phyloP scores from a whole-genome alignment of 1,284 basidiomycete species.

The Fistulinella staudtii region DNA sequence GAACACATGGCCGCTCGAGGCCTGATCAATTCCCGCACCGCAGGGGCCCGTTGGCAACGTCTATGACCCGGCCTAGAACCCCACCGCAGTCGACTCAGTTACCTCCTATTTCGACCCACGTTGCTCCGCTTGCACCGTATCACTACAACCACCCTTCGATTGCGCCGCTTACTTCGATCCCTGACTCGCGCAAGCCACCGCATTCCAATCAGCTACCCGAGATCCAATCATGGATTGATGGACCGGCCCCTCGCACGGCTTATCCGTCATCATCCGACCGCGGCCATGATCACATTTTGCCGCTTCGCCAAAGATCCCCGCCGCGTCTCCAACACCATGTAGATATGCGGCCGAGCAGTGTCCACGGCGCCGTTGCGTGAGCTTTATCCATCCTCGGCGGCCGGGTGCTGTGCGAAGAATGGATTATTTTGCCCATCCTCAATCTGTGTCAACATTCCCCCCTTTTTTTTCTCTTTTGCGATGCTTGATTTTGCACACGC shows the following conservation, averaged over 20 bases:
- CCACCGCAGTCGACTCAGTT: slow-evolving; percentile 38
- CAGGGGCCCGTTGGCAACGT: slow-evolving; percentile 58
- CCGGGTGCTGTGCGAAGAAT: slow-evolving; percentile 18
- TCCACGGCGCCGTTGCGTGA: slow-evolving; percentile 34
- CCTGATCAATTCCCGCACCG: slow-evolving; percentile 81
- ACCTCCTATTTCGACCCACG: slow-evolving; percentile 36
- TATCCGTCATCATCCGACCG: slow-evolving; percentile 32
- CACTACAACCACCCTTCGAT: slow-evolving; percentile 48
- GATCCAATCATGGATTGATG: slow-evolving; percentile 36
- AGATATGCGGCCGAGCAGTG: slow-evolving; percentile 28
- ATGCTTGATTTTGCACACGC: slow-evolving; percentile 22
- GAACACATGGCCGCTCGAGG: slow-evolving; percentile 73
- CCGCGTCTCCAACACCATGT: slow-evolving; percentile 33
- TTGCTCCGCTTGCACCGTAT: slow-evolving; percentile 39
- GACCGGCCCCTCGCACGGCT: slow-evolving; percentile 26
- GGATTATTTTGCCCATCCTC: background rate
- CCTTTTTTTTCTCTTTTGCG: background rate
- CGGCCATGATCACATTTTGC: slow-evolving; percentile 27
- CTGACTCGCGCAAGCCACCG: slow-evolving; percentile 32
- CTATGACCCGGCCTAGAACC: slow-evolving; percentile 32
- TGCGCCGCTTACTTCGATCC: slow-evolving; percentile 39
- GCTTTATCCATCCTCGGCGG: slow-evolving; percentile 6
- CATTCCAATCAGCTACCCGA: slow-evolving; percentile 34
- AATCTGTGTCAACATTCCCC: slow-evolving; percentile 9
- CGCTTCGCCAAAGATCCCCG: slow-evolving; percentile 32